Base-by-base conservation (phyloP, 495 filamentous ascomycete genomes). In the Clohesyomyces aquaticus region DNA sequence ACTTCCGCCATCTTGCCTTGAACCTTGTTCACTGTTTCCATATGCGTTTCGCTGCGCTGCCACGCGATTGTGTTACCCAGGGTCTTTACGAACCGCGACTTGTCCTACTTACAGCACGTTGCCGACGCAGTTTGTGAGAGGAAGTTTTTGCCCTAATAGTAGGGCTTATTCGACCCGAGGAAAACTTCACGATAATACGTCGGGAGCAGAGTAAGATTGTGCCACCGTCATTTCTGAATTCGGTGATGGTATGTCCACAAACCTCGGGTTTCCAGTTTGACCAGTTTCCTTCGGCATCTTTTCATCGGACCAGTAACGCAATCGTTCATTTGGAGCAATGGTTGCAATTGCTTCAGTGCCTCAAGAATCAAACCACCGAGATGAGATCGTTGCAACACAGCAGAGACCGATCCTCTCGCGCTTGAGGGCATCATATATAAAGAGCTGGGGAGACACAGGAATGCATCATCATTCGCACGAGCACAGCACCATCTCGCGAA, bases 1-100 rank as follows among this genome's bases (percentile, higher is more conserved):
- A 11, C 21, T 48, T n/a, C 23, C 25, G 1, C n/a, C 35, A 21
- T 47, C 28, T 53, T 42, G 19, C 28, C 23, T 64, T 42, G 10
- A 28, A 28, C 22, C 27, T 22, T 11, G 32, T 6, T 38, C 6
- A 38, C 14, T 38, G 25, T 19, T 42, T 46, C 48, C 12, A 21
- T 23, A 55, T 60, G 48, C 23, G 10, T 22, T 23, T 32, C 21
- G 32, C 49, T 56, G 52, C 42, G 41, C 25, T 14, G 43, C 59
- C 65, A 59, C 48, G 59, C 65, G 65, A 63, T 68, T 67, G 64
- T 53, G 58, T 58, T 67, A 46, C 58, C 52, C 42, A 52, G 22
- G 48, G 19, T 19, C 41, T 55, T 11, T 29, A 14, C n/a, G 41
- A 29, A 45, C 32, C 51, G 52, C 46, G 46, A 32, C 62, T 57